Conservation (phyloP, 2,329 filamentous ascomycete genomes). For the Hypoxylon sp. region DNA sequence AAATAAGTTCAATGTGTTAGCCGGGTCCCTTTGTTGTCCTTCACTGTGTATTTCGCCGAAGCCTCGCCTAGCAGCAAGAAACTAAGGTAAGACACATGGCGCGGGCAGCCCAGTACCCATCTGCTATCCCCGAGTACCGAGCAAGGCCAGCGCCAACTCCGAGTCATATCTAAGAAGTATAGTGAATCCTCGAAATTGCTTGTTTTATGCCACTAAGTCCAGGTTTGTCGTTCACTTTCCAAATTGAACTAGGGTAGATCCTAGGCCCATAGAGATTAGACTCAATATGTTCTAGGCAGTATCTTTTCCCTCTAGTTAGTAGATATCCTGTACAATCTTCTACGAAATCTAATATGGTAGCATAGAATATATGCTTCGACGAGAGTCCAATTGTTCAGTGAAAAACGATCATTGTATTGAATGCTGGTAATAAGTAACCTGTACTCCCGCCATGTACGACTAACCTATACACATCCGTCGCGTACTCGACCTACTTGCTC, state of each 20-base stretch:
- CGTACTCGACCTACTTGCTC: constrained; percentile 20
- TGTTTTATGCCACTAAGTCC: neutral
- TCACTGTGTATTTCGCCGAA: constrained; percentile 32
- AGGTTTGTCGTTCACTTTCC: neutral
- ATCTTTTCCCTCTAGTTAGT: neutral
- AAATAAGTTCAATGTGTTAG: neutral
- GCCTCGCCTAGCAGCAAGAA: constrained; percentile 4
- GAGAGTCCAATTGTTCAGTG: constrained; percentile 9
- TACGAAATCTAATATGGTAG: neutral
- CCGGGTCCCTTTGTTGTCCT: constrained; percentile 4
- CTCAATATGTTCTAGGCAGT: too few species aligned
- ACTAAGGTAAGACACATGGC: neutral
- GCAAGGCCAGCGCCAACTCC: neutral
- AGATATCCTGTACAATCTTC: neutral
- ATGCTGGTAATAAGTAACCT: constrained; percentile 45
- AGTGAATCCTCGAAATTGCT: neutral
- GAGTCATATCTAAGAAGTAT: constrained; percentile 10
- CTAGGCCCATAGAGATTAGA: neutral
- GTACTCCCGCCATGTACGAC: constrained; percentile 47
- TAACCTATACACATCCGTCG: constrained; percentile 49
- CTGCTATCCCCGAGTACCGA: constrained; percentile 29
- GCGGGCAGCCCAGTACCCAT: constrained; percentile 13
- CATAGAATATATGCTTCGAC: neutral
- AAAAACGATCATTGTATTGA: constrained; percentile 44
- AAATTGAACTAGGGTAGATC: neutral